phyloP scores from a whole-genome alignment of 148 eudicot genomes.

The Limonium bicolor region DNA sequence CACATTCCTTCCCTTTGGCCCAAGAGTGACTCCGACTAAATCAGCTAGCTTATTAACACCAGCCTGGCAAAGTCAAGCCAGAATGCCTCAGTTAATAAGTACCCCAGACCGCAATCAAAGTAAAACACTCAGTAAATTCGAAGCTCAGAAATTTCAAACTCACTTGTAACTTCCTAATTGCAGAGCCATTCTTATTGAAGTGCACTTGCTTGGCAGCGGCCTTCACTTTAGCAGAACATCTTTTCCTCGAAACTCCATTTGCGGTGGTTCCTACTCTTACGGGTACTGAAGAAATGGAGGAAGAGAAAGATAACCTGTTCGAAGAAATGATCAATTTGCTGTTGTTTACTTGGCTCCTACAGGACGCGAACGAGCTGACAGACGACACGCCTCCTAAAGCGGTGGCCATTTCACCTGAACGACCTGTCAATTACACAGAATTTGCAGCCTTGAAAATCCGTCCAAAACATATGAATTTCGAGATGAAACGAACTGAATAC shows the following conservation, averaged over 20 bases:
- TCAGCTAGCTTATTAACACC: slow-evolving; percentile 59
- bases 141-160: not conserved
- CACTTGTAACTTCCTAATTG: slow-evolving; percentile 38
- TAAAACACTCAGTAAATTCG: too few species aligned
- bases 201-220: slow-evolving; percentile 28
- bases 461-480: too few species aligned
- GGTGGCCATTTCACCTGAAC: slow-evolving; percentile 27
- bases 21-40: slow-evolving; percentile 58
- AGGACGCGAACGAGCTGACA: slow-evolving; percentile 24
- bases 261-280: slow-evolving; percentile 11
- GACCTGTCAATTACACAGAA: too few species aligned
- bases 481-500: too few species aligned
- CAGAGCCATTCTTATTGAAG: slow-evolving; percentile 40
- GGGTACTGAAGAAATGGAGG: slow-evolving; percentile 20
- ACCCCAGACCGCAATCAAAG: not conserved
- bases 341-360: slow-evolving; percentile 21
- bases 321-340: slow-evolving; percentile 15
- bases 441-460: too few species aligned
- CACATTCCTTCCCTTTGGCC: slow-evolving; percentile 57
- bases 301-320: slow-evolving; percentile 19
- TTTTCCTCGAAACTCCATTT: slow-evolving; percentile 10
- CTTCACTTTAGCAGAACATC: slow-evolving; percentile 15
- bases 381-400: slow-evolving; percentile 31
- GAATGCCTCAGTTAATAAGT: not conserved
- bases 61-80: slow-evolving; percentile 14